Conservation (phyloP, 345 rosid genomes). For the Acer campestre region DNA sequence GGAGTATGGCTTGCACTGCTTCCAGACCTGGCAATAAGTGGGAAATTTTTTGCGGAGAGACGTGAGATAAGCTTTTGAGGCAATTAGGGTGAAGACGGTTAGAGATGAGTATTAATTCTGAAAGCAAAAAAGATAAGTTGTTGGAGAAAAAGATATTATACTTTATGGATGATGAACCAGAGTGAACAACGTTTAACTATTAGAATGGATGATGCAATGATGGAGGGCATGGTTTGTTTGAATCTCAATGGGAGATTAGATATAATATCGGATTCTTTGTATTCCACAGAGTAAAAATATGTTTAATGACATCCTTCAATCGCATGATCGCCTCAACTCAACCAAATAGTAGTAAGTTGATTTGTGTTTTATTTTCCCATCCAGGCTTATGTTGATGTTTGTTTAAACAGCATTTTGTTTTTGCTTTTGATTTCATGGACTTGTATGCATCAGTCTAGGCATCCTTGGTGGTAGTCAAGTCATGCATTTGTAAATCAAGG, state of each 20-base stretch:
- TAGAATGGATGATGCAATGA: neutral
- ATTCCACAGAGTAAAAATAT: neutral
- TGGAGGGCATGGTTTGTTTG: conserved; percentile 4
- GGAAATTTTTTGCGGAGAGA: conserved; percentile 92
- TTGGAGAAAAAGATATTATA: conserved; percentile 2
- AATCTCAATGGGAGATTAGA: neutral
- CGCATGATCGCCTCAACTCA: neutral
- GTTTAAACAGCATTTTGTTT: neutral
- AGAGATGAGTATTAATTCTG: neutral
- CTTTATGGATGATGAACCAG: conserved; percentile 4
- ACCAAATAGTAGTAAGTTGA: neutral
- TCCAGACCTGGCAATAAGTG: conserved; percentile 71
- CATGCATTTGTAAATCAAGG: no score
- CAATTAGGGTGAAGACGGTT: neutral
- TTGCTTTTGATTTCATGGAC: neutral
- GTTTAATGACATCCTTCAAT: neutral
- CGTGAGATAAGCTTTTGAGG: conserved; percentile 73
- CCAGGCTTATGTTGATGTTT: conserved; percentile 1
- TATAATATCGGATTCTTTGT: neutral
- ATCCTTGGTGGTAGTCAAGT: no score
- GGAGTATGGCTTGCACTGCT: conserved; percentile 94
- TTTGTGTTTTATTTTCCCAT: neutral
- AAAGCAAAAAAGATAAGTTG: neutral
- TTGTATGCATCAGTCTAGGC: neutral
- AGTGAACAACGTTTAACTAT: neutral